These are phyloP conservation scores for Talaromyces atroroseus DNA, from an alignment of 2,329 filamentous ascomycete genomes.

Conservation along the genomic window DNA sequence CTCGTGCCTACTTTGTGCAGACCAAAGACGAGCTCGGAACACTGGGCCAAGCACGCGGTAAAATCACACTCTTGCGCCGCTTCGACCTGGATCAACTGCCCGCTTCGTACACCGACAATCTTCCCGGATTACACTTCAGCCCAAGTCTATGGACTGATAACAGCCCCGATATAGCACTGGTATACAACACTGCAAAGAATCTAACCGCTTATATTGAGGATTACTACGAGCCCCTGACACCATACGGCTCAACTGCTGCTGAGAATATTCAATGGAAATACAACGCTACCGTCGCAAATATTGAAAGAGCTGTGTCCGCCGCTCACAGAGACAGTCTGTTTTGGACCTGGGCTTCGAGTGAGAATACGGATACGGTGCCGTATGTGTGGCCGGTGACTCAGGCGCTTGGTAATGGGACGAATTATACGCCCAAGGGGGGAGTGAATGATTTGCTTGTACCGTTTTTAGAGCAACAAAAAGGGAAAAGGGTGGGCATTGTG, in stretches of 20 bases:
- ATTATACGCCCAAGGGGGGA: not conserved
- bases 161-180: slow-evolving; percentile 33
- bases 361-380: slow-evolving; percentile 36
- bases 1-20: slow-evolving; percentile 38
- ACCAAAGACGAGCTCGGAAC: slow-evolving; percentile 31
- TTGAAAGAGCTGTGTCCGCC: slow-evolving; percentile 32
- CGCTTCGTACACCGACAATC: slow-evolving; percentile 25
- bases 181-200: slow-evolving; percentile 36
- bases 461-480: slow-evolving; percentile 33
- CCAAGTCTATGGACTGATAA: slow-evolving; percentile 44
- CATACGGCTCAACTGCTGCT: slow-evolving; percentile 24
- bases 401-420: slow-evolving; percentile 40
- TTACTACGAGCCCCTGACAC: slow-evolving; percentile 40
- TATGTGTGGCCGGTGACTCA: slow-evolving; percentile 41
- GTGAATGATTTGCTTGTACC: slow-evolving; percentile 42
- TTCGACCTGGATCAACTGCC: slow-evolving; percentile 42
- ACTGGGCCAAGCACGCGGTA: slow-evolving; percentile 32
- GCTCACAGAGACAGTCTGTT: slow-evolving; percentile 37
- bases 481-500: slow-evolving; percentile 46
- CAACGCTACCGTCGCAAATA: slow-evolving; percentile 37
- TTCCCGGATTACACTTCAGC: slow-evolving; percentile 47
- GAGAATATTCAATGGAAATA: slow-evolving; percentile 43
- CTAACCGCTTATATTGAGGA: slow-evolving; percentile 47
- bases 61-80: slow-evolving; percentile 41
- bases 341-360: slow-evolving; percentile 46